These are phyloP conservation scores for Xylaria grammica DNA, from an alignment of 495 filamentous ascomycete genomes.

Conservation along the genomic window DNA sequence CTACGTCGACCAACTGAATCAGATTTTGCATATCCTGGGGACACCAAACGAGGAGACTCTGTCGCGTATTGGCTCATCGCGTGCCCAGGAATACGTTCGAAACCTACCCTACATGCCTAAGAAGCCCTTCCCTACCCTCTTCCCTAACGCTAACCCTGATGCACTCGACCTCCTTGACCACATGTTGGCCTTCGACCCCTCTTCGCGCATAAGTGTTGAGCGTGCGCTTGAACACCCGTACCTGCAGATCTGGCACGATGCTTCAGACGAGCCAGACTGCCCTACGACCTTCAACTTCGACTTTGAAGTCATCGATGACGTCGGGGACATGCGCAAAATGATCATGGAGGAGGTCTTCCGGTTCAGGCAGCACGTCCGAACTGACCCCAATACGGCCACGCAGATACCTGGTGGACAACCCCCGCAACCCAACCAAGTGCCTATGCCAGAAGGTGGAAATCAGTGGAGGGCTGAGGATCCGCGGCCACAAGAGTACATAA, in stretches of 20 bases:
- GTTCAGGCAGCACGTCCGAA: constrained; percentile 78
- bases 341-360: constrained; percentile 88
- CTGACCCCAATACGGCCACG: constrained; percentile 56
- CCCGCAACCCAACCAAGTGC: constrained; percentile 54
- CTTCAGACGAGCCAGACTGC: constrained; percentile 91
- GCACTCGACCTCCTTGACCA: constrained; percentile 92
- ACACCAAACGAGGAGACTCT: constrained; percentile 96
- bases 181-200: constrained; percentile 97
- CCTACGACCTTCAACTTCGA: constrained; percentile 96
- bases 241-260: constrained; percentile 97
- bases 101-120: constrained; percentile 97
- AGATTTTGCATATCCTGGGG: constrained; percentile 96
- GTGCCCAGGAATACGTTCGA: constrained; percentile 97
- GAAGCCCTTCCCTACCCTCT: constrained; percentile 82
- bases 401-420: constrained; percentile 31
- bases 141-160: constrained; percentile 94
- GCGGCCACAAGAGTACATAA: constrained; percentile 78
- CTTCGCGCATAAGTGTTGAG: constrained; percentile 88
- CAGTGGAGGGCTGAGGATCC: constrained; percentile 85
- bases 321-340: constrained; percentile 93
- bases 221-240: constrained; percentile 94
- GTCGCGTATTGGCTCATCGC: constrained; percentile 89
- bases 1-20: constrained; percentile 98
- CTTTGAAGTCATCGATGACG: constrained; percentile 94
- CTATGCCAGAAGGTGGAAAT: constrained; percentile 72